Conservation (phyloP, 345 rosid species). For the Salix koriyanagi region DNA sequence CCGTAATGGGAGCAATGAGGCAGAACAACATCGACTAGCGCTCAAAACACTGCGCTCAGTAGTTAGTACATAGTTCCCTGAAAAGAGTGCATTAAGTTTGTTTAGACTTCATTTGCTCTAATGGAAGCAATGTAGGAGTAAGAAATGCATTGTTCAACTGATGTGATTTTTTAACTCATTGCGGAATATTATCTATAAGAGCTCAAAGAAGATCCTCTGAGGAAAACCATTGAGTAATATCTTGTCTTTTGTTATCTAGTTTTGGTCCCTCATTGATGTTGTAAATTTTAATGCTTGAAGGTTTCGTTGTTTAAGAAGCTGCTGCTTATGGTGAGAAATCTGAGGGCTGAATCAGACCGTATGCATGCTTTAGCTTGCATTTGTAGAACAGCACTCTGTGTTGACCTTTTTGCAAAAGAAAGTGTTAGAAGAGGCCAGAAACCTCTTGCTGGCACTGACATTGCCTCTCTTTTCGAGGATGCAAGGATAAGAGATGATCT, state of each 20-base stretch:
- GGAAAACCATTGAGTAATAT: no score
- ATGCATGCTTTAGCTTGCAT: slow-evolving; percentile 98
- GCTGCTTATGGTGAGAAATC: slow-evolving; percentile 94
- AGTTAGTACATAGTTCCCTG: background rate
- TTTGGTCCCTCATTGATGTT: background rate
- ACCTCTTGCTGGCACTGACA: slow-evolving; percentile 92
- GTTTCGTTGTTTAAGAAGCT: slow-evolving; percentile 89
- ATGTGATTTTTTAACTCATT: background rate
- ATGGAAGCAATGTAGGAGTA: background rate
- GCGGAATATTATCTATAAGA: background rate
- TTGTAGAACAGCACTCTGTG: slow-evolving; percentile 97
- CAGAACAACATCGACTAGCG: background rate
- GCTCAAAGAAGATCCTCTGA: background rate
- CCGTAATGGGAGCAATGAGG: background rate
- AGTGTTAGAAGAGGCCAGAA: slow-evolving; percentile 97
- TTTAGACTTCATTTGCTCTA: background rate
- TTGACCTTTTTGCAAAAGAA: slow-evolving; percentile 93
- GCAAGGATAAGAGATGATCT: slow-evolving; percentile 85
- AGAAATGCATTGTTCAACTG: background rate
- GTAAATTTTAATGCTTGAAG: slow-evolving; percentile 38
- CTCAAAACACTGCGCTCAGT: background rate
- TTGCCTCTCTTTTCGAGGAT: slow-evolving; percentile 95
- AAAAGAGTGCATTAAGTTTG: background rate
- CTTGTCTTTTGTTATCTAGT: no score
- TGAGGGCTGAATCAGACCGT: slow-evolving; percentile 97